Conservation (phyloP, 2,329 filamentous ascomycete species). For the Alternaria triticina region DNA sequence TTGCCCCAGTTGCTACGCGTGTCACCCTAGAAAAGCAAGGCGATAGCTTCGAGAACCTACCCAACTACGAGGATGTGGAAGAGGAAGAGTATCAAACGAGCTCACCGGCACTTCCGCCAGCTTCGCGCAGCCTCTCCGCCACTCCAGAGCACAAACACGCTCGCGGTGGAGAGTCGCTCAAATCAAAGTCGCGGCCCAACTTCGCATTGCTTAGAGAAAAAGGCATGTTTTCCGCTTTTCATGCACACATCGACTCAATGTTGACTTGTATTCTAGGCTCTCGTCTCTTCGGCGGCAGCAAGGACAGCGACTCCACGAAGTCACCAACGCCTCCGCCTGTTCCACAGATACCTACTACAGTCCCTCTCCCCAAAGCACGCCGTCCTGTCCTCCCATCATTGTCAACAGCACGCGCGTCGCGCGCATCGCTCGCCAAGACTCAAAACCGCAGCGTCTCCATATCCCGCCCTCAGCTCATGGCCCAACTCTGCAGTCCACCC, state of each 20-base stretch:
- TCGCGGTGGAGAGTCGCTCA: background rate
- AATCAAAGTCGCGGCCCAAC: slow-evolving; percentile 6
- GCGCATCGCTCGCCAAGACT: background rate
- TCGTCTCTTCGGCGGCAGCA: slow-evolving; percentile 18
- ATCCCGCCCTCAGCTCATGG: slow-evolving; percentile 18
- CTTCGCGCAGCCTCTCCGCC: background rate
- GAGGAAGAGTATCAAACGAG: background rate
- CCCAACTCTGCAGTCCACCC: slow-evolving; percentile 1
- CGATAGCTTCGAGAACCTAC: background rate
- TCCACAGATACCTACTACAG: slow-evolving; percentile 20
- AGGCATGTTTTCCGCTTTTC: background rate
- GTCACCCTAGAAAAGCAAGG: background rate
- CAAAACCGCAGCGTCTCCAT: slow-evolving; percentile 11
- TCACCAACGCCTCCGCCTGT: slow-evolving; percentile 20
- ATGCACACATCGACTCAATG: background rate
- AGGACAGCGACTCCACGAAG: background rate
- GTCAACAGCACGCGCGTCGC: slow-evolving; percentile 3
- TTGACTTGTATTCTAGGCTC: slow-evolving; percentile 15
- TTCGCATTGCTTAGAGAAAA: background rate
- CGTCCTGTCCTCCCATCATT: slow-evolving; percentile 1
- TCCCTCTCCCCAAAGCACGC: background rate
- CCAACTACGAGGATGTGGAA: background rate
- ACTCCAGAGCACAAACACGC: background rate
- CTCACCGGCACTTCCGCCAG: background rate
- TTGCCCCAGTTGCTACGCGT: background rate